phyloP scores from a whole-genome alignment of 2,329 filamentous ascomycete species.

The Venturia pyrina region DNA sequence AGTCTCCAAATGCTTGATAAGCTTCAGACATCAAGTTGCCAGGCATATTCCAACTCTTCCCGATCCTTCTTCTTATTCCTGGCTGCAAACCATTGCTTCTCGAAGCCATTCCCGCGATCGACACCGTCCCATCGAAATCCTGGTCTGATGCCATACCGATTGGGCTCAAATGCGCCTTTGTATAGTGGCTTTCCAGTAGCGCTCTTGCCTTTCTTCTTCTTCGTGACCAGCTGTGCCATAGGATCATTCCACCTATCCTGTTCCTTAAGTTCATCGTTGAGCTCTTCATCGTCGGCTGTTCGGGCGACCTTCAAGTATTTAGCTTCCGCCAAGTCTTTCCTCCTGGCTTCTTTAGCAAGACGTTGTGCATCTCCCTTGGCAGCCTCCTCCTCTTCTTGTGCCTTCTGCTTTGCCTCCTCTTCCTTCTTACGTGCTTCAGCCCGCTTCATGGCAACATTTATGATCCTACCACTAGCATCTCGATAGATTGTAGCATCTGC shows the following conservation, averaged over 20 bases:
- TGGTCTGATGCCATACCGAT: slow-evolving; percentile 85
- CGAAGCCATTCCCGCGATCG: slow-evolving; percentile 86
- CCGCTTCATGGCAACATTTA: slow-evolving; percentile 84
- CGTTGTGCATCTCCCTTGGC: slow-evolving; percentile 80
- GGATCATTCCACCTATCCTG: slow-evolving; percentile 87
- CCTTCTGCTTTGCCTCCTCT: slow-evolving; percentile 57
- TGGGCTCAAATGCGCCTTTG: slow-evolving; percentile 70
- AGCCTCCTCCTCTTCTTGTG: slow-evolving; percentile 55
- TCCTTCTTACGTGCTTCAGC: slow-evolving; percentile 75
- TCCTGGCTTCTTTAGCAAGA: slow-evolving; percentile 52
- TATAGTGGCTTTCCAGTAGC: slow-evolving; percentile 58
- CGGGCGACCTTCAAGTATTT: slow-evolving; percentile 73
- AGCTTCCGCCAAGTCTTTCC: slow-evolving; percentile 65
- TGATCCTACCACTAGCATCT: slow-evolving; percentile 86
- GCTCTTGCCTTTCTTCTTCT: slow-evolving; percentile 37
- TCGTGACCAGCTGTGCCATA: slow-evolving; percentile 66
- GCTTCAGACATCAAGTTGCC: slow-evolving; percentile 71
- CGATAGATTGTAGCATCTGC: slow-evolving; percentile 84
- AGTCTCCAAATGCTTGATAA: slow-evolving; percentile 34
- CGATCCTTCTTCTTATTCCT: slow-evolving; percentile 68
- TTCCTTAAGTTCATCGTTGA: slow-evolving; percentile 76
- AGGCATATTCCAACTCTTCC: slow-evolving; percentile 76
- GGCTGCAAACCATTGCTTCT: slow-evolving; percentile 84
- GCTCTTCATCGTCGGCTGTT: slow-evolving; percentile 68
- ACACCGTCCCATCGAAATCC: slow-evolving; percentile 97